Evolutionary conservation across 1,139 yeast species (phyloP), one percentile per base, ranked within the genome.

Genomic region (Taphrina pruni): DNA sequence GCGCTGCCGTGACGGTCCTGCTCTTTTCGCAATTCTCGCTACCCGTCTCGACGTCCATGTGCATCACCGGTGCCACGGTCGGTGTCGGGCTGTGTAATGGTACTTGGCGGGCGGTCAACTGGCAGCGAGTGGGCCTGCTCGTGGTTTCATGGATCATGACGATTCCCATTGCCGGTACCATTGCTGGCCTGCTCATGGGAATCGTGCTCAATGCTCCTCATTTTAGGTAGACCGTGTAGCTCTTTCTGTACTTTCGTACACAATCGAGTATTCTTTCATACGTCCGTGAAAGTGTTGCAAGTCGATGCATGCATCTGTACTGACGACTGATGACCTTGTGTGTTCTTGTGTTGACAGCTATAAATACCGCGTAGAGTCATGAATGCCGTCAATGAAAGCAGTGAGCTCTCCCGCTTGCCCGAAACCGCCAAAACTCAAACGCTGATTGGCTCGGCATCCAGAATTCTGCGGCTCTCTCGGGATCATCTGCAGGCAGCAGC

Each of bases 41-140:
- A 72, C 94, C 94, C 54, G 85, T 88, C 58, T 87, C 92, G 14
- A 88, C 94, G 48, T 88, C 94, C 8, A 93, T 88, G 78, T 84
- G 87, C 76, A 89, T 91, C n/a, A 88, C 87, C 69, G 94, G 95
- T 73, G 90, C 91, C 61, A 87, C 89, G 60, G 90, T 88, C 8
- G 86, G 86, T 74, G 89, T 88, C 73, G 95, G 93, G 71, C 81
- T 88, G 71, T 87, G 91, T 80, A 88, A 88, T 81, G 81, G 80
- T 74, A 89, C 87, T 76, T 73, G 82, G 75, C 84, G 79, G 74
- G 84, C 90, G 7, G 89, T 88, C 71, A 88, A 88, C 81, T 88
- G 93, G 93, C 84, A 89, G 81, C 86, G 88, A 86, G 90, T 88
- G 60, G 77, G 80, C 21, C 88, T 89, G 88, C 85, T 89, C 76